These are phyloP conservation scores for Isabelozyma heimii DNA, from an alignment of 805 yeast species.

Conservation along the genomic window DNA sequence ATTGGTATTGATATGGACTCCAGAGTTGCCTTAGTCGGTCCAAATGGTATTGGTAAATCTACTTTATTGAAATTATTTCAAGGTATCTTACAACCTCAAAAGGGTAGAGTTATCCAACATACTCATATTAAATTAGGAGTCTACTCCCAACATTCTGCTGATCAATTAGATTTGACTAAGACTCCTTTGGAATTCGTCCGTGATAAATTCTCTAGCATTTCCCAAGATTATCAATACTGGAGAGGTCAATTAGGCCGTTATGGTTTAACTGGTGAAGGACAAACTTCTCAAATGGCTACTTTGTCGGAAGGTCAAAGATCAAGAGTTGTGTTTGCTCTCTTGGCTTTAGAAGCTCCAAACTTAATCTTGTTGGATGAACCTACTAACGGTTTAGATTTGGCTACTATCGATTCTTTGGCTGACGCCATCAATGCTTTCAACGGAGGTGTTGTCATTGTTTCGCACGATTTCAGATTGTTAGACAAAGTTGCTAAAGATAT, in stretches of 20 bases:
- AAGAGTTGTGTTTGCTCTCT: slow-evolving; percentile 94
- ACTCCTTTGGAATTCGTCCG: slow-evolving; percentile 96
- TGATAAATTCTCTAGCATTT: slow-evolving; percentile 82
- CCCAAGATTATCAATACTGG: slow-evolving; percentile 99
- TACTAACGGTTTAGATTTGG: slow-evolving; percentile 98
- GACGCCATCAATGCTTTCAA: slow-evolving; percentile 91
- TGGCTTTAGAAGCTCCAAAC: slow-evolving; percentile 94
- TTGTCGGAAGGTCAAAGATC: slow-evolving; percentile 99
- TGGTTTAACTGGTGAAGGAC: slow-evolving; percentile 98
- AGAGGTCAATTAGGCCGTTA: slow-evolving; percentile 97
- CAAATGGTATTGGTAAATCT: slow-evolving; percentile 99
- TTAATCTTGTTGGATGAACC: slow-evolving; percentile 97
- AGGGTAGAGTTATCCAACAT: slow-evolving; percentile 95
- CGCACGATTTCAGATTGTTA: slow-evolving; percentile 97
- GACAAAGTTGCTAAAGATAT: slow-evolving; percentile 98
- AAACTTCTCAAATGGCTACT: slow-evolving; percentile 98
- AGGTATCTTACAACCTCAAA: slow-evolving; percentile 84
- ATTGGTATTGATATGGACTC: slow-evolving; percentile 99
- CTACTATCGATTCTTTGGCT: slow-evolving; percentile 96
- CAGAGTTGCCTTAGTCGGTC: slow-evolving; percentile 95
- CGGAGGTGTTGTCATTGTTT: slow-evolving; percentile 98
- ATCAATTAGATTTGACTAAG: slow-evolving; percentile 93
- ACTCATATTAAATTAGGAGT: slow-evolving; percentile 98
- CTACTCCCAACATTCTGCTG: slow-evolving; percentile 98
- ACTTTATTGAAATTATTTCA: slow-evolving; percentile 95